These are phyloP conservation scores for Arthrobotrys entomopaga DNA, from an alignment of 2,329 filamentous ascomycete species.

Conservation along the genomic window DNA sequence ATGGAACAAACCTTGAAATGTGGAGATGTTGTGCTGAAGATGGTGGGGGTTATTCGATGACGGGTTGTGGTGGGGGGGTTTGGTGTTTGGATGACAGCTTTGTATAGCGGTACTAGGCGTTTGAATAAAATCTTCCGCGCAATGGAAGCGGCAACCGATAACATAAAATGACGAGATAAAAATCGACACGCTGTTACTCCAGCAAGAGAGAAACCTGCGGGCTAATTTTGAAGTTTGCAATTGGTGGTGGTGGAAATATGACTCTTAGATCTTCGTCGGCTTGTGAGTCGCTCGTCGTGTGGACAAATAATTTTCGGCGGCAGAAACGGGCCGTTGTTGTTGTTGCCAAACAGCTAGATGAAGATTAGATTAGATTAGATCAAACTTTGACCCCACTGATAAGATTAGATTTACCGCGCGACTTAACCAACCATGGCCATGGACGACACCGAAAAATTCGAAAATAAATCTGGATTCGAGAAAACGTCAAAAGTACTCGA, in stretches of 20 bases:
- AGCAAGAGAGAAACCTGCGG: not conserved
- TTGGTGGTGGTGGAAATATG: slow-evolving; percentile 18
- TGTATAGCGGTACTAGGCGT: slow-evolving; percentile 18
- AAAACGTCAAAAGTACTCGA: too few species aligned
- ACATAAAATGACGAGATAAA: slow-evolving; percentile 17
- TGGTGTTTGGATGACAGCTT: not conserved
- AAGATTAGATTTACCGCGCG: not conserved
- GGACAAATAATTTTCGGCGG: slow-evolving; percentile 24
- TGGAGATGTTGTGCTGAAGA: slow-evolving; percentile 9
- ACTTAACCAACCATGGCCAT: not conserved
- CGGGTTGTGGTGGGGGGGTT: slow-evolving; percentile 23
- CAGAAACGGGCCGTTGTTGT: slow-evolving; percentile 20
- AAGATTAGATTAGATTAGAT: slow-evolving; percentile 47
- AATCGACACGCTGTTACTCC: not conserved
- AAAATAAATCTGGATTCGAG: too few species aligned
- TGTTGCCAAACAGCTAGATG: too few species aligned
- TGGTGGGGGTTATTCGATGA: not conserved
- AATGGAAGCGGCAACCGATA: slow-evolving; percentile 35
- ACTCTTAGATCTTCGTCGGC: slow-evolving; percentile 18
- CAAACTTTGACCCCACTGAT: not conserved
- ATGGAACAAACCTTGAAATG: slow-evolving; percentile 12
- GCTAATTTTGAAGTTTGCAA: not conserved
- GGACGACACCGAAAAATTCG: not conserved
- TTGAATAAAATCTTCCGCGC: slow-evolving; percentile 36
- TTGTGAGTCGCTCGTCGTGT: slow-evolving; percentile 7